These are phyloP conservation scores for Juglanconis oblonga DNA, from an alignment of 2,329 filamentous ascomycete species.

Conservation along the genomic window DNA sequence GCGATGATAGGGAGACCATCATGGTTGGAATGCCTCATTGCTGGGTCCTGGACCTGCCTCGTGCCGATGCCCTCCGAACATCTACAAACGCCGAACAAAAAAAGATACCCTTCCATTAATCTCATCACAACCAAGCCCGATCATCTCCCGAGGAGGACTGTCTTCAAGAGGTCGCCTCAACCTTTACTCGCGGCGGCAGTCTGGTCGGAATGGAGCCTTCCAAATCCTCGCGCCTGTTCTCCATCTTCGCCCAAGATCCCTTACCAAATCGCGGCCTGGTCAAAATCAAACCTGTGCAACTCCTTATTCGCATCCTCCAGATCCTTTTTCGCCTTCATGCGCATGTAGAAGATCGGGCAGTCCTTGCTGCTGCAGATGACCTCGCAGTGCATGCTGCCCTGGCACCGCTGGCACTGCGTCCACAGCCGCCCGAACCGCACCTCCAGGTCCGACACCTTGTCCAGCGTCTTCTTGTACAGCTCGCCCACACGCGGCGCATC, in stretches of 20 bases:
- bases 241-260: slow-evolving; percentile 10
- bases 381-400: slow-evolving; percentile 96
- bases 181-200: background rate
- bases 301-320: slow-evolving; percentile 94
- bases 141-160: no score
- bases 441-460: slow-evolving; percentile 87
- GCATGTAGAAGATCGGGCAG: slow-evolving; percentile 99
- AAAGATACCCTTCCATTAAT: no score
- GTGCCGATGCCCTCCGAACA: background rate
- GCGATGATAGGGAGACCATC: background rate
- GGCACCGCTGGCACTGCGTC: slow-evolving; percentile 97
- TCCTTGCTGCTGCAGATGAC: slow-evolving; percentile 96
- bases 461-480: slow-evolving; percentile 86
- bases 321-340: slow-evolving; percentile 99
- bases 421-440: slow-evolving; percentile 88
- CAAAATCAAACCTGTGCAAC: slow-evolving; percentile 82
- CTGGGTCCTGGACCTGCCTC: background rate
- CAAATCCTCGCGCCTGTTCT: background rate
- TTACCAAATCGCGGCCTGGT: slow-evolving; percentile 66
- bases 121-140: background rate
- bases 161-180: no score
- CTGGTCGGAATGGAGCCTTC: background rate
- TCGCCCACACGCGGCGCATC: slow-evolving; percentile 85
- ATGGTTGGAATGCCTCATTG: background rate
- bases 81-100: background rate